Evolutionary conservation across 768 basidiomycete genomes (phyloP).

Genomic region (Omphalotus guepiniiformis): DNA sequence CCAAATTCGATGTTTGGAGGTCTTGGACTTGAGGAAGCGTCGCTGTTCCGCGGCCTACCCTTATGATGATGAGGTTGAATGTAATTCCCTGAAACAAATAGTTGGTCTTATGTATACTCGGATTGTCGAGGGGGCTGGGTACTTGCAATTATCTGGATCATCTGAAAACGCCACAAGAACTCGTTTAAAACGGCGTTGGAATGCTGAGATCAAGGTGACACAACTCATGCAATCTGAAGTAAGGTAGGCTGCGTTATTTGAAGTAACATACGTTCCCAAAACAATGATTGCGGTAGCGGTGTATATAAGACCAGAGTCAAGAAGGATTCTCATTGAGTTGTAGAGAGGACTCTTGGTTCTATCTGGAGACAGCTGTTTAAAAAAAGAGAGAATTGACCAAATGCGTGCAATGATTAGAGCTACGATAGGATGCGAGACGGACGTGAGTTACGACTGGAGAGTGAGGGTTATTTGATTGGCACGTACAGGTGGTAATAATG

Average conservation of each 20-base stretch:
- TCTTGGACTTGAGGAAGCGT: no score
- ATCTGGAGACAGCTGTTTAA: neutral
- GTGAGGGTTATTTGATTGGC: no score
- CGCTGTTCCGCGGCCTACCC: neutral
- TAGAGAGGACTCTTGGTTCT: neutral
- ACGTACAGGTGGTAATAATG: neutral
- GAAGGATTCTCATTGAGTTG: neutral
- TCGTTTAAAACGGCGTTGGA: neutral
- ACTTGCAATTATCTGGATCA: slow-evolving; percentile 1
- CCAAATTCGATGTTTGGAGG: no score
- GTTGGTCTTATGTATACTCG: no score
- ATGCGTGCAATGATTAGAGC: neutral
- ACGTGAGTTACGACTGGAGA: no score
- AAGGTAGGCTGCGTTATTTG: neutral
- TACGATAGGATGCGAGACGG: no score
- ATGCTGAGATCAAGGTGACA: neutral
- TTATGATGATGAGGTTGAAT: neutral
- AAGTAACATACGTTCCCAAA: neutral
- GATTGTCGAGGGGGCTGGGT: no score
- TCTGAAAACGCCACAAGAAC: neutral
- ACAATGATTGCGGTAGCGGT: neutral
- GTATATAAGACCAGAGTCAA: neutral
- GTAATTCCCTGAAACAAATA: neutral
- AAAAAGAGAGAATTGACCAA: neutral
- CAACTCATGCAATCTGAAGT: neutral